Evolutionary conservation across 371 early-diverging fungal species (phyloP), one percentile per base, ranked within the genome.

Genomic region (Mucor racemosus): DNA sequence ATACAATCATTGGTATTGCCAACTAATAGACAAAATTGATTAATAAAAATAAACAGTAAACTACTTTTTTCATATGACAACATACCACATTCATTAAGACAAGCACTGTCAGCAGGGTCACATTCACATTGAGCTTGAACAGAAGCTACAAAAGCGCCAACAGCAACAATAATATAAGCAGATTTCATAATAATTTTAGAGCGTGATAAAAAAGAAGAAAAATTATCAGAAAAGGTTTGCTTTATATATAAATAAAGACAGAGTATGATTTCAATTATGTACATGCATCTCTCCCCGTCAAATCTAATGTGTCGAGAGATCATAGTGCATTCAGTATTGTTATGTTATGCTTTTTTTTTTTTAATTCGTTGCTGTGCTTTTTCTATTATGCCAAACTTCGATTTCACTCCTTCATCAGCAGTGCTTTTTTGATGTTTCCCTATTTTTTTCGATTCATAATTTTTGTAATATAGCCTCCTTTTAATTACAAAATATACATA

Each of bases 31-130:
- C 26, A 26, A 3, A 26, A 26, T 26, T 26, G 26, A 26, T 26
- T 26, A 26, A 26, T 26, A 26, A 26, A 26, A 26, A 26, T 26
- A 26, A 26, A 26, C 3, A 1, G 1, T 26, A 1, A 3, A 26
- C 3, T 26, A 3, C 26, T 26, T 26, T 26, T 26, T 26, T 9
- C 4, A n/a, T 14, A 3, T 44, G 8, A 36, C 3, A 14, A 40
- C 60, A 65, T 79, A 79, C 80, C 77, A 63, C 80, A 79, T 10
- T 67, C 41, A 15, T 41, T 38, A 14, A 75, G 60, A 54, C 80
- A 79, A 3, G 36, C 39, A 40, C 40, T 54, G 50, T 78, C 78
- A 9, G 57, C 19, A 6, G 66, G 44, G 38, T 66, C 61, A 69
- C 76, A 77, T 15, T 56, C 60, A 55, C 80, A 79, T 60, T 66